phyloP scores from a whole-genome alignment of 2,329 filamentous ascomycete species.

The Pseudovirgaria hyperparasitica region DNA sequence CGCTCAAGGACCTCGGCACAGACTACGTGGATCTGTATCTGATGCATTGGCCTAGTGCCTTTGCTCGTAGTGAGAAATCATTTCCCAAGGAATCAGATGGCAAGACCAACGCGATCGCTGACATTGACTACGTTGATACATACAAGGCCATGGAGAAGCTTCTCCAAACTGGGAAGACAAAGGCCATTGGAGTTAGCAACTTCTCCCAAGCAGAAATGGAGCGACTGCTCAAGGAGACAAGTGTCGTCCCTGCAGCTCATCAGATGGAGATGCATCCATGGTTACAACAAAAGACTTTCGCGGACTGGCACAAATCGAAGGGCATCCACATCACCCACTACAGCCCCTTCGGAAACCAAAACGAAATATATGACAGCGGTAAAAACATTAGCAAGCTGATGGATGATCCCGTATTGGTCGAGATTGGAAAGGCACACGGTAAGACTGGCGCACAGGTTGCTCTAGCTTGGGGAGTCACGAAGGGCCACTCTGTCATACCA shows the following conservation, averaged over 20 bases:
- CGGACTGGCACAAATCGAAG: slow-evolving; percentile 35
- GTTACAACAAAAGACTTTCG: slow-evolving; percentile 37
- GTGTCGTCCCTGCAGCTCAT: slow-evolving; percentile 34
- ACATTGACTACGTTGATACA: slow-evolving; percentile 38
- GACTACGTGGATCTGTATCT: slow-evolving; percentile 10
- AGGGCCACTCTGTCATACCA: slow-evolving; percentile 39
- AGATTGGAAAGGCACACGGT: slow-evolving; percentile 38
- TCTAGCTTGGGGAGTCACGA: slow-evolving; percentile 41
- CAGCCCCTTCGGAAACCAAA: slow-evolving; percentile 30
- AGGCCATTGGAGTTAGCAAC: slow-evolving; percentile 41
- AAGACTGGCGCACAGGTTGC: slow-evolving; percentile 40
- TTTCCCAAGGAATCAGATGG: slow-evolving; percentile 40
- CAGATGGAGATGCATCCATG: slow-evolving; percentile 43
- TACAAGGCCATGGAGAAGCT: slow-evolving; percentile 38
- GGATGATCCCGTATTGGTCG: slow-evolving; percentile 35
- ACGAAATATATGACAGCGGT: slow-evolving; percentile 16
- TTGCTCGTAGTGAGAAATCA: slow-evolving; percentile 36
- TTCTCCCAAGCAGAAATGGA: slow-evolving; percentile 37
- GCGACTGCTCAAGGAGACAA: slow-evolving; percentile 30
- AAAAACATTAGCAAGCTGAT: slow-evolving; percentile 32
- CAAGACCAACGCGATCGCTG: slow-evolving; percentile 27
- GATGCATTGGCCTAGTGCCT: slow-evolving; percentile 47
- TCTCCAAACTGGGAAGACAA: slow-evolving; percentile 9
- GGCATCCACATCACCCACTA: slow-evolving; percentile 43
- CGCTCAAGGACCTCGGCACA: slow-evolving; percentile 23